Evolutionary conservation across 148 eudicot species (phyloP), one percentile per base, ranked within the genome.

Genomic region (Rheum nobile): DNA sequence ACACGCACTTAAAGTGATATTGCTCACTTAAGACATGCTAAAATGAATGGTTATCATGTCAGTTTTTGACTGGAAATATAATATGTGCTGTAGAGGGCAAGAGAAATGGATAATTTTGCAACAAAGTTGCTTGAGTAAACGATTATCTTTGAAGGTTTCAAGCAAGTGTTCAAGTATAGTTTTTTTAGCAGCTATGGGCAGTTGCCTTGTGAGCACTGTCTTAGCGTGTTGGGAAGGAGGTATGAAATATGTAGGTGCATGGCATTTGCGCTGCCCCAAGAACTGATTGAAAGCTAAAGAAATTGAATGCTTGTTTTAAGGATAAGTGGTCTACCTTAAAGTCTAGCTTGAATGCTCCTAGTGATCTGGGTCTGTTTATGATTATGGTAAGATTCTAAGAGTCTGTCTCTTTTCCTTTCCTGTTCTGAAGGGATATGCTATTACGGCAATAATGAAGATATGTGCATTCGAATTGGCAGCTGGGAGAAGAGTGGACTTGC

Each of bases 381-480:
- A 61, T 14, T 17, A 61, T 10, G 34, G 37, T 29, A 0, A 12
- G 38, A 14, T 32, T 65, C 41, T 65, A 31, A 65, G 16, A 16
- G 39, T 34, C 35, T n/a, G 2, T 61, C n/a, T 9, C 8, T 65
- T 16, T 65, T 31, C 11, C 9, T 55, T 55, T 24, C 31, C 39
- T 31, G 38, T 7, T 65, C 22, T 34, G 16, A 84, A 96, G 99
- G 99, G 85, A 21, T 92, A 96, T 84, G 99, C 95, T 71, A 82
- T 96, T 38, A 75, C 99, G 67, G 99, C 97, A 70, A 88, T 96
- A 38, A 84, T 83, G 94, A 96, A 96, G 82, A 81, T 92, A 78
- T 90, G 89, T 80, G 90, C 97, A 42, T 88, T 90, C 78, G 99
- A 96, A 79, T 83, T 81, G 77, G 94, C 94, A 73, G 92, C 97